Evolutionary conservation across 768 basidiomycete genomes (phyloP), one percentile per base, ranked within the genome.

Genomic region (Termitomyces sp.): DNA sequence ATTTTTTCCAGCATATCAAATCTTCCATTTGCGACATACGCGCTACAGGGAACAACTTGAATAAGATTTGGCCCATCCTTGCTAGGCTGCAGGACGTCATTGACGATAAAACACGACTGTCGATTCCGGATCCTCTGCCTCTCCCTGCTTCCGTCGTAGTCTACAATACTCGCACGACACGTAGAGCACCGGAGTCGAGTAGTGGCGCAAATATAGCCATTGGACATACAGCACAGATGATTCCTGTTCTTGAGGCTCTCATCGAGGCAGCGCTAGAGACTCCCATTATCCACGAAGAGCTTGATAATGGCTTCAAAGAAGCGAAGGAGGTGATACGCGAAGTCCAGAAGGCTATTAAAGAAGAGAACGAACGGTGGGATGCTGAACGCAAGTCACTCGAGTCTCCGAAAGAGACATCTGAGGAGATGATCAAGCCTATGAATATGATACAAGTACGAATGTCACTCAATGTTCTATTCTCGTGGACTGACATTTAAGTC

Each of bases 191-290:
- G 12, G 68, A 63, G 25, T 56, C 63, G 21, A 63, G 66, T 19
- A 41, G 53, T 25, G 17, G 56, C 9, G 7, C 12, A 7, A 23
- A 32, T 54, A 59, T 69, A 56, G 37, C 57, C 54, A 56, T 73
- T 68, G 56, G 71, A 58, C 59, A 77, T 77, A 63, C 87, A 0
- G 77, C 77, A 5, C 90, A 91, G 62, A 75, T 92, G 63, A 73
- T 92, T 14, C 89, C 90, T 16, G 77, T 89, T 21, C 64, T 92
- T 29, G 59, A 77, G 7, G 78, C 82, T 4, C 73, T 93, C n/a
- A 77, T 88, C 14, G 76, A 87, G 38, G 69, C 70, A 7, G 77
- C 74, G 2, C 62, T 84, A 17, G 68, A 77, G 27, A 77, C 84
- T 8, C 70, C 75, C 44, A 62, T 66, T 17, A 69, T 88, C 21